phyloP scores from a whole-genome alignment of 371 early-diverging fungal species.

The Rhizopus microsporus region DNA sequence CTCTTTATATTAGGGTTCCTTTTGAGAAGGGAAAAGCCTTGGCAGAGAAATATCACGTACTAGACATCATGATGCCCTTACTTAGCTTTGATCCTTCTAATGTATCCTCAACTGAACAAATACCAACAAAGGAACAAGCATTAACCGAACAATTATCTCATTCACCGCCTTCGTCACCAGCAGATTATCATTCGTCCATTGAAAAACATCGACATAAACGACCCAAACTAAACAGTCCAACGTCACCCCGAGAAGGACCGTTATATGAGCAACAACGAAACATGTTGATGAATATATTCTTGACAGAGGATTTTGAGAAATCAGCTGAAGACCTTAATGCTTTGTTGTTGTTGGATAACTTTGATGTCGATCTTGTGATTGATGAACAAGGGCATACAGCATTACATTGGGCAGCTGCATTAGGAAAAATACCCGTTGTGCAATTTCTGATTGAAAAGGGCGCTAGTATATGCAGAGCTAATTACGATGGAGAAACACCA shows the following conservation, averaged over 20 bases:
- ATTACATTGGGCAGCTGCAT: constrained; percentile 85
- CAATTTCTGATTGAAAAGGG: constrained; percentile 69
- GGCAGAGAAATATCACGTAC: constrained; percentile 73
- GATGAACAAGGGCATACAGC: constrained; percentile 86
- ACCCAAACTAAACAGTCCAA: constrained; percentile 4
- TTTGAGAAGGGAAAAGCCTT: constrained; percentile 72
- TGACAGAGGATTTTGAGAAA: constrained; percentile 57
- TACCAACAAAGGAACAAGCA: constrained; percentile 45
- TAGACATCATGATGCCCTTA: constrained; percentile 61
- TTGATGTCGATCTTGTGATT: constrained; percentile 73
- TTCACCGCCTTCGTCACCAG: constrained; percentile 7
- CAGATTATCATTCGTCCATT: constrained; percentile 1
- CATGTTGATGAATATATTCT: constrained; percentile 73
- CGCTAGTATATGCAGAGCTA: constrained; percentile 61
- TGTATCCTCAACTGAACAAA: constrained; percentile 14
- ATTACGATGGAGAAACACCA: constrained; percentile 80
- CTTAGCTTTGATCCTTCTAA: constrained; percentile 63
- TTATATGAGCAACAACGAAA: constrained; percentile 60
- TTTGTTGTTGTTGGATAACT: constrained; percentile 43
- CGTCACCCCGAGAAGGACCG: constrained; percentile 9
- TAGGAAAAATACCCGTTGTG: constrained; percentile 71
- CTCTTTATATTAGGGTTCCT: constrained; percentile 68
- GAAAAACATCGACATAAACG: constrained; percentile 7
- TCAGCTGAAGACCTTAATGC: constrained; percentile 58
- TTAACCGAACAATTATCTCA: constrained; percentile 1